phyloP scores from a whole-genome alignment of 2,329 filamentous ascomycete genomes.

The Neonectria magnoliae region DNA sequence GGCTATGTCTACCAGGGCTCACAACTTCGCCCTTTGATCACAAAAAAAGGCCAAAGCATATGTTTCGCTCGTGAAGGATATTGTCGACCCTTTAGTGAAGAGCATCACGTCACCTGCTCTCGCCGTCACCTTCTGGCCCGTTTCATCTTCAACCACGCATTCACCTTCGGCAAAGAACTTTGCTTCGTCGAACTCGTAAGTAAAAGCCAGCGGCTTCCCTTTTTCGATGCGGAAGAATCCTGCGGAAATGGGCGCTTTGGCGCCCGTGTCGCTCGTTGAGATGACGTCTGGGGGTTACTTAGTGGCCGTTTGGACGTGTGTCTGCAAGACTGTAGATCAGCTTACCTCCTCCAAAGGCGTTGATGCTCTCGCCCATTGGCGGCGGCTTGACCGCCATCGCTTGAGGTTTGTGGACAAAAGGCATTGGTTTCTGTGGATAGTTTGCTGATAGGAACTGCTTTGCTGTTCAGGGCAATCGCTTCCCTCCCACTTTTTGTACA shows the following conservation, averaged over 20 bases:
- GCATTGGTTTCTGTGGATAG: conserved; percentile 1
- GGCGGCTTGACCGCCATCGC: conserved; percentile 7
- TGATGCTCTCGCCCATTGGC: not conserved
- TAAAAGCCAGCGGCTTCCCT: conserved; percentile 4
- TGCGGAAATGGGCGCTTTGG: conserved; percentile 9
- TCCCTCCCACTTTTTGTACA: not conserved
- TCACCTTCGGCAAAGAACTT: conserved; percentile 14
- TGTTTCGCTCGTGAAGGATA: conserved; percentile 9
- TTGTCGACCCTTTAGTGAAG: conserved; percentile 12
- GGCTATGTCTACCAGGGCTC: not conserved
- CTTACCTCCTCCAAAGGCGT: conserved; percentile 7
- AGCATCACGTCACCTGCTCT: conserved; percentile 17
- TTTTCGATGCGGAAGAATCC: conserved; percentile 24
- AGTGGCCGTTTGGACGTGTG: not conserved
- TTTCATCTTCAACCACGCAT: conserved; percentile 12
- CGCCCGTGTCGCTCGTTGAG: conserved; percentile 9
- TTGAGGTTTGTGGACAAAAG: conserved; percentile 5
- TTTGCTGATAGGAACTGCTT: not conserved
- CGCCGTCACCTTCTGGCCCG: not conserved
- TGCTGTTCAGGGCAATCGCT: not conserved
- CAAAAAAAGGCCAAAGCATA: conserved; percentile 21
- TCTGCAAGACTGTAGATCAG: not conserved
- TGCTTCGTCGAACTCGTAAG: conserved; percentile 18
- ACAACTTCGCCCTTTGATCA: conserved; percentile 19
- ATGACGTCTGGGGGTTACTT: conserved; percentile 4